Conservation (phyloP, 305 asterid species). For the Stenogyne calaminthoides region DNA sequence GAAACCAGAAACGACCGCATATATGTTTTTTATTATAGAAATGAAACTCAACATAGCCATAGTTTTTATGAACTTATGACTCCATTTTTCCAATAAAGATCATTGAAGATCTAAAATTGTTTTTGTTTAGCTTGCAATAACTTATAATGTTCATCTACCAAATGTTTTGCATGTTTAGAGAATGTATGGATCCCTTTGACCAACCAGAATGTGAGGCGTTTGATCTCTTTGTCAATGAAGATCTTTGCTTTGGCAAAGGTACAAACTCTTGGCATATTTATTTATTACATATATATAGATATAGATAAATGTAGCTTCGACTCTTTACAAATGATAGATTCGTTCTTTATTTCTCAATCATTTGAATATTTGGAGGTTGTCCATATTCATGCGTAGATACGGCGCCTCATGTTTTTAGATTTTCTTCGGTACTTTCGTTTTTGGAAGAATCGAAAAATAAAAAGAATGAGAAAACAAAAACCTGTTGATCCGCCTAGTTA, state of each 20-base stretch:
- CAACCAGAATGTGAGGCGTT: conserved; percentile 90
- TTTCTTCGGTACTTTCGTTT: conserved; percentile 51
- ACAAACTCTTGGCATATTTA: conserved; percentile 14
- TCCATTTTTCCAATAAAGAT: background rate
- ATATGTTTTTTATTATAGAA: background rate
- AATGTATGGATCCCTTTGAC: conserved; percentile 88
- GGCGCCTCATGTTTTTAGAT: conserved; percentile 77
- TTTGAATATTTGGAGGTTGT: conserved; percentile 64
- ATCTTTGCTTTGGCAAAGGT: conserved; percentile 82
- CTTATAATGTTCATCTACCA: conserved; percentile 6
- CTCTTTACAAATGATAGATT: background rate
- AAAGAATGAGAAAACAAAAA: background rate
- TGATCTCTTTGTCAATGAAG: conserved; percentile 81
- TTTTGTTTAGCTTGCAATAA: background rate
- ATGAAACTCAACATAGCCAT: background rate
- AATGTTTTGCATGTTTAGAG: conserved; percentile 48
- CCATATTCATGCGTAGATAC: conserved; percentile 82
- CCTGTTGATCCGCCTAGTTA: background rate
- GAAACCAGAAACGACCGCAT: background rate
- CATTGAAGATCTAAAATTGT: background rate
- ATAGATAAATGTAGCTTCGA: background rate
- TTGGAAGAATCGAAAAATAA: background rate
- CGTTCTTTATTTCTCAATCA: background rate
- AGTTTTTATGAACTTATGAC: background rate
- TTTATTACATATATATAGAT: background rate